Evolutionary conservation across 306 rosid genomes (phyloP), one percentile per base, ranked within the genome.

Genomic region (Rubus parviflorus): DNA sequence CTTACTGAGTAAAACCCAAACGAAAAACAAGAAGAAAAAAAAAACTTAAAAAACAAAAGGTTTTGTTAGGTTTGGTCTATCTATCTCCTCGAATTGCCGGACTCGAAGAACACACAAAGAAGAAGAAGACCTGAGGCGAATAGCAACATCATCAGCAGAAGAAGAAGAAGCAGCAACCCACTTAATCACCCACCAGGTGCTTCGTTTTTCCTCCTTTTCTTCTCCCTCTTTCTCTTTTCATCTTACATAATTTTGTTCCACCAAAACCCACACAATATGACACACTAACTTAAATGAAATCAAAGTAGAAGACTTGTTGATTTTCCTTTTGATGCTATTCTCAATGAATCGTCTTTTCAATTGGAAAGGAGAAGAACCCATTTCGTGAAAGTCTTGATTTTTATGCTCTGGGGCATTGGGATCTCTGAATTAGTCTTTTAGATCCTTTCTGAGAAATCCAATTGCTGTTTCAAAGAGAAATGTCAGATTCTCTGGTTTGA

Each of bases 141-240:
- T 80, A 40, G 47, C 41, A 73, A 13, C 73, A 8, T n/a, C 81
- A 75, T 69, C 45, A 79, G 35, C 68, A 35, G 13, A 63, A 11
- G 16, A 58, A 63, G 3, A 14, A 61, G 85, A 75, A 82, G 46
- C 60, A 76, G 45, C 30, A 71, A 25, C 64, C 61, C 17, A 77
- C 79, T 79, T 41, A 35, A 38, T 43, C 83, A 79, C 70, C 48
- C 78, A 79, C 61, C 64, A 86, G 93, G 93, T 89, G 62, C 73
- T 61, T 77, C 60, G 8, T 63, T 75, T 77, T 43, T 35, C 61
- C 23, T 65, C 11, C 37, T 47, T 64, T 52, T 11, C 70, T 64
- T 53, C 12, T 13, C 49, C 6, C 8, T 56, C n/a, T 22, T 47
- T 46, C 22, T 30, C 22, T 70, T 15, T 48, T 58, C 51, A 51